Conservation (phyloP, 768 basidiomycete species). For the Imleria badia region DNA sequence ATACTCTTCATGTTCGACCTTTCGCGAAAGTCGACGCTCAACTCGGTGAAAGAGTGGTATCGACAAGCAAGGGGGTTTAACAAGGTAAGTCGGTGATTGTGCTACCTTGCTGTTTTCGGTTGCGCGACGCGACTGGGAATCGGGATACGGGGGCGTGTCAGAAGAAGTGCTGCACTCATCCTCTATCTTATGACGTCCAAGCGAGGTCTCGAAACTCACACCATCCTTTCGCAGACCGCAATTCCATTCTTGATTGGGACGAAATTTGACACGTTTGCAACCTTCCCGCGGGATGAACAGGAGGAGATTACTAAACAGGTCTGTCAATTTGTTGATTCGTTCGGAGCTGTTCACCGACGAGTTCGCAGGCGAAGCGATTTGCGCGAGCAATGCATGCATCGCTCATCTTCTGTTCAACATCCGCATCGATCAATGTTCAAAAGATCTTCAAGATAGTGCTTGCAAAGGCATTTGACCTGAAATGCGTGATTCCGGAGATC, state of each 20-base stretch:
- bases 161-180: not conserved
- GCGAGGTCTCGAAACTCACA: constrained; percentile 17
- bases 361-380: constrained; percentile 86
- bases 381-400: constrained; percentile 99
- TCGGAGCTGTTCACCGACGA: constrained; percentile 5
- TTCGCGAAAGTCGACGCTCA: constrained; percentile 93
- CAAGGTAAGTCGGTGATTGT: constrained; percentile 59
- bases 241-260: constrained; percentile 99
- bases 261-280: constrained; percentile 96
- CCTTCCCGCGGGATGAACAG: constrained; percentile 95
- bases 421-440: constrained; percentile 98
- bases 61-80: constrained; percentile 98
- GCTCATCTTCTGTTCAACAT: constrained; percentile 98
- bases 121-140: not conserved
- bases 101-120: not conserved
- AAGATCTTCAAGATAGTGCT: constrained; percentile 99
- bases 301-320: constrained; percentile 99
- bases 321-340: constrained; percentile 18
- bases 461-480: constrained; percentile 96
- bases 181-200: constrained; percentile 2
- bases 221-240: constrained; percentile 64
- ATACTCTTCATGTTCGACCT: constrained; percentile 99
- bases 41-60: constrained; percentile 99
- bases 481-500: constrained; percentile 98
- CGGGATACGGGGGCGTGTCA: not conserved